phyloP scores from a whole-genome alignment of 495 filamentous ascomycete genomes.

The Neurospora sp. region DNA sequence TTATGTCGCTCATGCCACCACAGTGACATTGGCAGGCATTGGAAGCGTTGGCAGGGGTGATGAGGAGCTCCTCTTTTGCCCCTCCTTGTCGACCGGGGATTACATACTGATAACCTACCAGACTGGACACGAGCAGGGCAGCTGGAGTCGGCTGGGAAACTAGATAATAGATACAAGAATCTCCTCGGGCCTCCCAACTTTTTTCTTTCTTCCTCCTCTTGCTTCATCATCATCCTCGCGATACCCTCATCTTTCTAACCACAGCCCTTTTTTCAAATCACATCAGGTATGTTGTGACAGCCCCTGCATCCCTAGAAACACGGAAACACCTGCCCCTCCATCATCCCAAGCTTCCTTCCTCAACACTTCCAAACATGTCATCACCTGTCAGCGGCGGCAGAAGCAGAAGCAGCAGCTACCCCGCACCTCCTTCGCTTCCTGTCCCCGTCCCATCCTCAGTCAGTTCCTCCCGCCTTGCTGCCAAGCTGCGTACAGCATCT shows the following conservation, averaged over 20 bases:
- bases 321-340: background rate
- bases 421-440: background rate
- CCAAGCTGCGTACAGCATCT: background rate
- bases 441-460: background rate
- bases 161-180: background rate
- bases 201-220: background rate
- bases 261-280: background rate
- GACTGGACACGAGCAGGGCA: background rate
- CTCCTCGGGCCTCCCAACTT: background rate
- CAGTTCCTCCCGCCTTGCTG: background rate
- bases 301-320: background rate
- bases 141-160: background rate
- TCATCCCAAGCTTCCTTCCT: background rate
- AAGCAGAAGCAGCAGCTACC: background rate
- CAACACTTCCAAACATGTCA: background rate
- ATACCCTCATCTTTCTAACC: background rate
- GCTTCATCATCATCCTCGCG: background rate
- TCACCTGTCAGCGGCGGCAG: background rate
- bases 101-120: background rate
- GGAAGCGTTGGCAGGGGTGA: background rate
- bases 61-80: background rate
- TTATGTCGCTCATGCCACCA: conserved; percentile 30
- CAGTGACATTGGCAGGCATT: conserved; percentile 1
- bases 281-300: background rate
- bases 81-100: background rate